Conservation (phyloP, 2,329 filamentous ascomycete genomes). For the Gremmenia infestans region DNA sequence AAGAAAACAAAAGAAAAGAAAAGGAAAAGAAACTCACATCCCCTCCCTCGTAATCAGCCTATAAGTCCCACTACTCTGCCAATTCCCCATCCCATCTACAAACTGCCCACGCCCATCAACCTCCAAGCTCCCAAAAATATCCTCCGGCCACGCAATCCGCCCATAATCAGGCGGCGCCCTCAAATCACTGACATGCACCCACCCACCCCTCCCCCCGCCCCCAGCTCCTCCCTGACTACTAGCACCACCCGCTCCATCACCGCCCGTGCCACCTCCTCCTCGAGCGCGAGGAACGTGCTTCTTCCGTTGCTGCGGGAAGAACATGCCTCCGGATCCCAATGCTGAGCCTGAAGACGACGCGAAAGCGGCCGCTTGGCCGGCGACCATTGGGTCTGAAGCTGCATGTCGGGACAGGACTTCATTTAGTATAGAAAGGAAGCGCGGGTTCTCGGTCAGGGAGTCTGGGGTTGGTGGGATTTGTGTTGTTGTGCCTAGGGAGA, state of each 20-base stretch:
- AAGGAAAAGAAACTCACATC: slow-evolving; percentile 61
- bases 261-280: slow-evolving; percentile 38
- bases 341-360: slow-evolving; percentile 52
- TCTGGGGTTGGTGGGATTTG: slow-evolving; percentile 55
- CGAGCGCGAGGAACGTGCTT: slow-evolving; percentile 27
- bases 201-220: slow-evolving; percentile 54
- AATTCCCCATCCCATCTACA: slow-evolving; percentile 43
- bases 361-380: slow-evolving; percentile 54
- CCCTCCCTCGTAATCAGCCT: slow-evolving; percentile 61
- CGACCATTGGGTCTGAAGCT: slow-evolving; percentile 49
- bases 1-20: too few relatives aligned
- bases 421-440: slow-evolving; percentile 55
- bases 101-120: slow-evolving; percentile 54
- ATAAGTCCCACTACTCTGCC: slow-evolving; percentile 58
- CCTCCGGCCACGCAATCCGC: slow-evolving; percentile 63
- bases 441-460: slow-evolving; percentile 54
- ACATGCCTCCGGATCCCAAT: slow-evolving; percentile 47
- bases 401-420: slow-evolving; percentile 52
- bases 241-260: slow-evolving; percentile 48
- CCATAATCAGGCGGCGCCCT: slow-evolving; percentile 63
- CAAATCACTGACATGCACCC: slow-evolving; percentile 60
- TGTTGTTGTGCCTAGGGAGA: slow-evolving; percentile 57
- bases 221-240: slow-evolving; percentile 57
- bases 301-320: slow-evolving; percentile 39
- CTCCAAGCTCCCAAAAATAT: slow-evolving; percentile 64